Conservation (phyloP, 73 alveolate genomes). For the Tetrahymena borealis region DNA sequence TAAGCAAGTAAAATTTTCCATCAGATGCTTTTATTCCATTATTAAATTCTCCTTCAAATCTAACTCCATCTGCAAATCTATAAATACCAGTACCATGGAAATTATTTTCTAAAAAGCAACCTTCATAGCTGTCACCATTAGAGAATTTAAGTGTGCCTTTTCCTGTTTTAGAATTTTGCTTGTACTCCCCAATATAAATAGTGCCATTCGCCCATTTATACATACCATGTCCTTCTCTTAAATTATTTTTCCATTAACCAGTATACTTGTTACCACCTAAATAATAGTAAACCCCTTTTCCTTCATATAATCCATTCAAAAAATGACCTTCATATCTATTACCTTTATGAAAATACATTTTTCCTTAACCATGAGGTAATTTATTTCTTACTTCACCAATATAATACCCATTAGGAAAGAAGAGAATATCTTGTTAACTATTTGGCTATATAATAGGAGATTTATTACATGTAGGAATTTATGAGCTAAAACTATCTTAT, state of each 20-base stretch:
- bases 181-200: neutral
- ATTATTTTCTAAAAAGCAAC: neutral
- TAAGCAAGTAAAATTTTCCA: neutral
- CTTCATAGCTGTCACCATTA: neutral
- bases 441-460: too few species aligned
- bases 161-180: neutral
- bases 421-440: neutral
- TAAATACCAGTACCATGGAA: neutral
- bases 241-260: neutral
- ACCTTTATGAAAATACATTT: neutral
- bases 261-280: neutral
- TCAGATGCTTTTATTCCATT: neutral
- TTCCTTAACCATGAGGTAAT: neutral
- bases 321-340: neutral
- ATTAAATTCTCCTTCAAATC: neutral
- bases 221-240: neutral
- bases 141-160: neutral
- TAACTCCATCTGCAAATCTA: neutral
- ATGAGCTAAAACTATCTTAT: neutral
- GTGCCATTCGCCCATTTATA: neutral
- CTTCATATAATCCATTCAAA: neutral
- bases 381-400: neutral
- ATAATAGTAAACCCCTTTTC: neutral
- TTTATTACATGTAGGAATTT: too few species aligned
- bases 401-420: neutral